Evolutionary conservation across 345 rosid genomes (phyloP).

Genomic region (Camelina hispida): DNA sequence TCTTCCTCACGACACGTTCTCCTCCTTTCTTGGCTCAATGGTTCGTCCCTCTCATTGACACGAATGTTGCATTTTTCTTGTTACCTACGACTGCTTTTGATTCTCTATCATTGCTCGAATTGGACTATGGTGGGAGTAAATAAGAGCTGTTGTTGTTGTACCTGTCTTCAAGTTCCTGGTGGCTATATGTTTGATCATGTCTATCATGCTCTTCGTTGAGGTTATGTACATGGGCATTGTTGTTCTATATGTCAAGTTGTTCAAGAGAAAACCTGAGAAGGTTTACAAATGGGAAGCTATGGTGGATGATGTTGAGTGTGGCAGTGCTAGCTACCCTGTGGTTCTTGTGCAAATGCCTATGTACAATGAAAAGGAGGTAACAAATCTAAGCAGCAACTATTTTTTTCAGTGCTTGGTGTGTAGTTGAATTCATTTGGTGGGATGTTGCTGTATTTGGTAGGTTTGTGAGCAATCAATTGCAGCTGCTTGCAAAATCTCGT

Average conservation of each 20-base stretch:
- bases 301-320: conserved; percentile 53
- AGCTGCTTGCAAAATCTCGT: conserved; percentile 65
- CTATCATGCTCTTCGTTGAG: conserved; percentile 57
- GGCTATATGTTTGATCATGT: conserved; percentile 50
- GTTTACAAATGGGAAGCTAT: conserved; percentile 53
- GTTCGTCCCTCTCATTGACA: background rate
- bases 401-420: background rate
- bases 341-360: conserved; percentile 64
- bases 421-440: background rate
- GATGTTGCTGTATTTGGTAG: conserved; percentile 41
- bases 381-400: background rate
- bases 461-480: conserved; percentile 69
- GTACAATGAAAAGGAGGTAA: conserved; percentile 62
- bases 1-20: too few relatives aligned
- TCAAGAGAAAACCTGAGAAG: conserved; percentile 51
- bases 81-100: conserved; percentile 32
- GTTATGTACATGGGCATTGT: conserved; percentile 57
- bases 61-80: conserved; percentile 40
- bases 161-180: conserved; percentile 51
- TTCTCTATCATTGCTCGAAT: background rate
- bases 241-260: conserved; percentile 47
- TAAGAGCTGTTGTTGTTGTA: conserved; percentile 37
- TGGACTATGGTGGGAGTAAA: conserved; percentile 38
- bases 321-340: conserved; percentile 49
- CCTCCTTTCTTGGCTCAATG: too few relatives aligned